These are phyloP conservation scores for Neurospora hispaniola DNA, from an alignment of 495 filamentous ascomycete species.

Conservation along the genomic window DNA sequence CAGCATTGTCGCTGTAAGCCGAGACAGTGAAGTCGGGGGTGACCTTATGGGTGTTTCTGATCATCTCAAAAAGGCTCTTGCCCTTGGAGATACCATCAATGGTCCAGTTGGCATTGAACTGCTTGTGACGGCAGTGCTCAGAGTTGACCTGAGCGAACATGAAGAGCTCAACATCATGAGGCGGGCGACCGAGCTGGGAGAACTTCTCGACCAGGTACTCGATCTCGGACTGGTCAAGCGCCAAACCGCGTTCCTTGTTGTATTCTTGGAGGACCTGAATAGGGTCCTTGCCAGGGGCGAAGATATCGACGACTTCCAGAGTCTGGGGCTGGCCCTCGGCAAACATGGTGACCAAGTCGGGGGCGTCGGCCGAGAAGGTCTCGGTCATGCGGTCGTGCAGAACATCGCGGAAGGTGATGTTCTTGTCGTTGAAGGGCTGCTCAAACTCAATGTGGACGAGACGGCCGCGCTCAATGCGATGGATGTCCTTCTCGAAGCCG, in stretches of 20 bases:
- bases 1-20: slow-evolving; percentile 95
- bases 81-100: slow-evolving; percentile 79
- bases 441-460: slow-evolving; percentile 55
- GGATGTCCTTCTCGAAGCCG: slow-evolving; percentile 58
- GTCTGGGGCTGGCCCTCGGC: slow-evolving; percentile 59
- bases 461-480: slow-evolving; percentile 81
- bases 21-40: slow-evolving; percentile 74
- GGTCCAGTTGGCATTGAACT: slow-evolving; percentile 97
- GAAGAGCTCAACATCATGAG: slow-evolving; percentile 89
- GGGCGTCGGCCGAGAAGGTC: slow-evolving; percentile 51
- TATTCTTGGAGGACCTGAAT: slow-evolving; percentile 65
- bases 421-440: slow-evolving; percentile 32
- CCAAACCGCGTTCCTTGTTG: slow-evolving; percentile 72
- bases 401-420: slow-evolving; percentile 53
- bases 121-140: slow-evolving; percentile 64
- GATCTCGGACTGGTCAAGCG: slow-evolving; percentile 79
- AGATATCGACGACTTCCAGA: slow-evolving; percentile 62
- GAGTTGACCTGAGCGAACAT: slow-evolving; percentile 98
- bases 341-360: slow-evolving; percentile 67
- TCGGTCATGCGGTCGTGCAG: slow-evolving; percentile 94
- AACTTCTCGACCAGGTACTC: slow-evolving; percentile 88
- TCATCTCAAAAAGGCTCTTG: slow-evolving; percentile 84
- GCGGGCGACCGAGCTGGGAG: slow-evolving; percentile 59
- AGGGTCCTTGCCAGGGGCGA: slow-evolving; percentile 47
- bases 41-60: slow-evolving; percentile 77